Evolutionary conservation across 139 green algal genomes (phyloP).

Genomic region (Tetraselmis chui): DNA sequence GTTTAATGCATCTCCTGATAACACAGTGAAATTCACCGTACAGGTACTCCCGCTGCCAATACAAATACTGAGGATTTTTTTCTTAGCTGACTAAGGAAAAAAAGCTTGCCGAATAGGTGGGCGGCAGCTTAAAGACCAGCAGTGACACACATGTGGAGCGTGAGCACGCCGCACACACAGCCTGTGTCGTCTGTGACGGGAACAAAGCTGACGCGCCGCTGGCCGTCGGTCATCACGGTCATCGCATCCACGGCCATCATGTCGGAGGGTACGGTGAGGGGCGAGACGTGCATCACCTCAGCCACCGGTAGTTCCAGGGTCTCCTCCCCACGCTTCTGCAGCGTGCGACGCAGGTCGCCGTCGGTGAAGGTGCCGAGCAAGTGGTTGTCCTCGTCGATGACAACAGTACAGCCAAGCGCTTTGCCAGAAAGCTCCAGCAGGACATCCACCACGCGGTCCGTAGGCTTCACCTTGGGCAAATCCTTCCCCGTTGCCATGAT

Average conservation of each 20-base stretch:
- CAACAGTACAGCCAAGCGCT: conserved; percentile 45
- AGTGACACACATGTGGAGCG: conserved; percentile 45
- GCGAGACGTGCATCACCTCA: conserved; percentile 27
- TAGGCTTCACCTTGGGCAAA: conserved; percentile 20
- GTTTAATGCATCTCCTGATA: no score
- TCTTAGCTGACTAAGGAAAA: no score
- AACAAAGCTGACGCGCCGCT: conserved; percentile 39
- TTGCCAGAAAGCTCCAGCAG: conserved; percentile 49
- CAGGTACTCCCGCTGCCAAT: no score
- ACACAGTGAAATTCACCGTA: no score
- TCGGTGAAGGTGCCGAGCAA: conserved; percentile 52
- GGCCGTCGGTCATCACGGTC: conserved; percentile 35
- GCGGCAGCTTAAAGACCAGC: conserved; percentile 36
- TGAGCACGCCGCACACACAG: conserved; percentile 39
- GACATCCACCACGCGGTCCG: conserved; percentile 23
- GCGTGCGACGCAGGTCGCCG: conserved; percentile 37
- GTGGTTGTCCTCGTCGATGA: conserved; percentile 17
- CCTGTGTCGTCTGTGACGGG: conserved; percentile 35
- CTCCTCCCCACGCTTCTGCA: conserved; percentile 19
- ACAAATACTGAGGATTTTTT: no score
- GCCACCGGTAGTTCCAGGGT: conserved; percentile 26
- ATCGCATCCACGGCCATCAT: conserved; percentile 47
- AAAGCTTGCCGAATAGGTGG: no score
- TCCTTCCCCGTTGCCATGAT: conserved; percentile 29
- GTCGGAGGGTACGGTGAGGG: conserved; percentile 14